Percentiles rank a stretch among this genome's conserved stretches.
Evolutionary conservation across 2,329 filamentous ascomycete genomes (phyloP).

Genomic region (Exophiala viscosa): DNA sequence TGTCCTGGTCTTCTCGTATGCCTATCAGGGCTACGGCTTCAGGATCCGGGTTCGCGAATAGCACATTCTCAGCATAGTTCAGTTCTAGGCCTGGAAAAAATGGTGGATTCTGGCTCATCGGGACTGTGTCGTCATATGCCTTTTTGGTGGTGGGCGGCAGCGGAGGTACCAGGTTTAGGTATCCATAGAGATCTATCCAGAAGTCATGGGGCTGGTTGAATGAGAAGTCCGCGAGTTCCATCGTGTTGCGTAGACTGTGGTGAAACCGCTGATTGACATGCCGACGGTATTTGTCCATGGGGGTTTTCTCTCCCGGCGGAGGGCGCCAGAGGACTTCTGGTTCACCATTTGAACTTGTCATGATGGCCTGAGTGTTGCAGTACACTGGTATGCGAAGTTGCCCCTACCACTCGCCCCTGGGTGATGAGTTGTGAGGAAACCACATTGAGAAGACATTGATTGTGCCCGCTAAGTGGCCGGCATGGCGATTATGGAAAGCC

Average conservation of each 20-base stretch:
- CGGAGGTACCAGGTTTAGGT: constrained; percentile 33
- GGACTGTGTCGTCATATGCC: constrained; percentile 38
- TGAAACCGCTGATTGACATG: constrained; percentile 24
- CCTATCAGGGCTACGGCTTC: constrained; percentile 39
- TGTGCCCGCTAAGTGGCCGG: too few relatives aligned
- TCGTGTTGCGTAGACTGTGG: constrained; percentile 25
- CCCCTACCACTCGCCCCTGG: too few relatives aligned
- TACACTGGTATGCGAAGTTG: too few relatives aligned
- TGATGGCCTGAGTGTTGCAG: neutral
- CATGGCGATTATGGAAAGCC: too few relatives aligned
- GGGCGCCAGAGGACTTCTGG: constrained; percentile 1
- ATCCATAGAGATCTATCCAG: constrained; percentile 43
- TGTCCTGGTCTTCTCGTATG: constrained; percentile 34
- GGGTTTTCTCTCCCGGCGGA: constrained; percentile 11
- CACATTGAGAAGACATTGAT: too few relatives aligned
- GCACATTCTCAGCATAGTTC: constrained; percentile 42
- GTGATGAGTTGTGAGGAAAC: too few relatives aligned
- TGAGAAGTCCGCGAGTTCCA: constrained; percentile 41
- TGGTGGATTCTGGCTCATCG: constrained; percentile 37
- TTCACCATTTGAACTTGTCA: neutral
- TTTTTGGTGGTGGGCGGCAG: constrained; percentile 33
- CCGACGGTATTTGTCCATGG: constrained; percentile 24
- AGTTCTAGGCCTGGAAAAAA: constrained; percentile 39
- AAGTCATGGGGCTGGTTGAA: constrained; percentile 40
- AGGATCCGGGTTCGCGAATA: constrained; percentile 37